phyloP scores from a whole-genome alignment of 1,139 yeast genomes.

The Yueomyces sp. region DNA sequence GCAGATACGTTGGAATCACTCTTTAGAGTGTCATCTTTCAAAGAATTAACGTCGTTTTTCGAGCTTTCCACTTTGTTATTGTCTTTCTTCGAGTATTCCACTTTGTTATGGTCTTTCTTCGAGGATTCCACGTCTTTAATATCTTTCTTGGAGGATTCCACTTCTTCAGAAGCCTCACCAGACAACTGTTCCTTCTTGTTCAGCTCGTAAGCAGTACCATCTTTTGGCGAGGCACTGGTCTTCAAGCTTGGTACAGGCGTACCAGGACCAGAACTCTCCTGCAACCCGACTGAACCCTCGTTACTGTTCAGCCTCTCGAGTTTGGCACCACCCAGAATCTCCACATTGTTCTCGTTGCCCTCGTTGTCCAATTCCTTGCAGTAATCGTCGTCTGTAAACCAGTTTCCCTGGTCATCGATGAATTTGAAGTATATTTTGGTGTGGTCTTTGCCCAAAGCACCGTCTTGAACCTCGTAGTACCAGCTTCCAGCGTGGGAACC shows the following conservation, averaged over 20 bases:
- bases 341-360: constrained; percentile 47
- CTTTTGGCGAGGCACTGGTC: background rate
- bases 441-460: constrained; percentile 4
- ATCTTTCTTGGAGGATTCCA: too few relatives aligned
- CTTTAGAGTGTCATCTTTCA: too few relatives aligned
- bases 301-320: background rate
- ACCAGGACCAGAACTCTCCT: constrained; percentile 6
- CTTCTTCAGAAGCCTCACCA: too few relatives aligned
- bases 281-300: background rate
- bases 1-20: too few relatives aligned
- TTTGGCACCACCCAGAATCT: constrained; percentile 12
- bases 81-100: background rate
- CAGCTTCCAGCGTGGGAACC: constrained; percentile 7
- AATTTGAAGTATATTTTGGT: constrained; percentile 19
- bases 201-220: background rate
- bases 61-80: too few relatives aligned
- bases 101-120: background rate
- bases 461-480: constrained; percentile 9
- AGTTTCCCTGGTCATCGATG: constrained; percentile 33
- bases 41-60: too few relatives aligned
- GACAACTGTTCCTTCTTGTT: background rate
- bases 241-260: constrained; percentile 9
- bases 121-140: background rate
- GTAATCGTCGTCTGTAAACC: constrained; percentile 39
- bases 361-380: constrained; percentile 35